phyloP scores from a whole-genome alignment of 257 asterid species.

The Handroanthus guayacan region DNA sequence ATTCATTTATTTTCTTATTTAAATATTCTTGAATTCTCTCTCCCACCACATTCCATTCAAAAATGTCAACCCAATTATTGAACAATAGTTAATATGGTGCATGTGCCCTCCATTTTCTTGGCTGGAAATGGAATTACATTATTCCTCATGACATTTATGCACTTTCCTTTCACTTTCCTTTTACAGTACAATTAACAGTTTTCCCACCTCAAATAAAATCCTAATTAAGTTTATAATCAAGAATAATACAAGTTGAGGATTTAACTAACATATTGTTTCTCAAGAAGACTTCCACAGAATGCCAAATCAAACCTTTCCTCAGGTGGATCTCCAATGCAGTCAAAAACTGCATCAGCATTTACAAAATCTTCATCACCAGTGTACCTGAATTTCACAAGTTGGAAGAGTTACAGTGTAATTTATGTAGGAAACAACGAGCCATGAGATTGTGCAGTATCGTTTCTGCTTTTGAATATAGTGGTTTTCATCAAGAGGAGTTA shows the following conservation, averaged over 20 bases:
- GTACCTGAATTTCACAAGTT: conserved; percentile 52
- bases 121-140: neutral
- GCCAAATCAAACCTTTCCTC: conserved; percentile 89
- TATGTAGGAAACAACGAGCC: neutral
- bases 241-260: neutral
- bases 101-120: conserved; percentile 13
- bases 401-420: neutral
- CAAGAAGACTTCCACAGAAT: conserved; percentile 82
- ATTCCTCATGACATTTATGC: neutral
- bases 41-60: neutral
- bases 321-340: conserved; percentile 96
- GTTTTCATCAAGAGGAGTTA: too few relatives aligned
- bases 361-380: conserved; percentile 87
- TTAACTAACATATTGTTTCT: conserved; percentile 72
- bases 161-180: too few relatives aligned
- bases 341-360: conserved; percentile 95
- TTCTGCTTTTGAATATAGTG: too few relatives aligned
- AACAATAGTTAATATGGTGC: neutral
- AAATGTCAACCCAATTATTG: conserved; percentile 35
- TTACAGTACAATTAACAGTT: too few relatives aligned
- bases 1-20: neutral
- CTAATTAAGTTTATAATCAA: neutral
- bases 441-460: too few relatives aligned
- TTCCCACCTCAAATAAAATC: neutral
- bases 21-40: neutral